A percentile compares a stretch with the other conserved stretches of the same genome.
Evolutionary conservation across 164 flowering plant genomes (phyloP).

Genomic region (Magnolia changhungtana): DNA sequence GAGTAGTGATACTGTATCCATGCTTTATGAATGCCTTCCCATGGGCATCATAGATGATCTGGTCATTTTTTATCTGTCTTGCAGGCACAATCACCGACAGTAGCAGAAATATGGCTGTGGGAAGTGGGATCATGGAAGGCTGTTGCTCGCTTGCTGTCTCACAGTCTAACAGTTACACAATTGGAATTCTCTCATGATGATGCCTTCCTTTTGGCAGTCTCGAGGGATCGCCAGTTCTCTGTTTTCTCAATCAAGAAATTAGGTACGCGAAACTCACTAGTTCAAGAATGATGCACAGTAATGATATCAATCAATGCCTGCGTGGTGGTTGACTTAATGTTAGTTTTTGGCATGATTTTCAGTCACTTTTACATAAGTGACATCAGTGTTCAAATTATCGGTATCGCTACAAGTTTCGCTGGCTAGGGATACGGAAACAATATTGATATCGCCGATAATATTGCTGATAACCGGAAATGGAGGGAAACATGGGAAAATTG

Average conservation of each 20-base stretch:
- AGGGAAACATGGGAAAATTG: no score
- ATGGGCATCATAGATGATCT: neutral
- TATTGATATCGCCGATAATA: no score
- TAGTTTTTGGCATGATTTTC: neutral
- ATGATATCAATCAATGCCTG: neutral
- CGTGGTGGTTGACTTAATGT: neutral
- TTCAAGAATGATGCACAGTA: neutral
- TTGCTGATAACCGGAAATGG: no score
- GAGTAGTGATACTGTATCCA: neutral
- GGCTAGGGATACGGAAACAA: no score
- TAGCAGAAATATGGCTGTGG: constrained; percentile 97
- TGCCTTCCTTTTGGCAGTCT: constrained; percentile 72
- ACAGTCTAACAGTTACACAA: constrained; percentile 85
- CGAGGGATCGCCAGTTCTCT: constrained; percentile 94
- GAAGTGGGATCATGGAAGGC: constrained; percentile 92
- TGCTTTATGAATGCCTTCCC: neutral
- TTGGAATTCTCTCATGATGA: constrained; percentile 86
- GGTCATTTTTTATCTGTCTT: constrained; percentile 6
- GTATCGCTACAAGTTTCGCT: no score
- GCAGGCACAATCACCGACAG: constrained; percentile 83
- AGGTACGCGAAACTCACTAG: constrained; percentile 36
- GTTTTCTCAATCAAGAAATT: constrained; percentile 55
- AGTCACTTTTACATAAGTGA: no score
- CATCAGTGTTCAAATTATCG: no score
- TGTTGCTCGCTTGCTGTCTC: constrained; percentile 85